Base-by-base conservation (phyloP, 305 asterid species). In the Andrographis paniculata region DNA sequence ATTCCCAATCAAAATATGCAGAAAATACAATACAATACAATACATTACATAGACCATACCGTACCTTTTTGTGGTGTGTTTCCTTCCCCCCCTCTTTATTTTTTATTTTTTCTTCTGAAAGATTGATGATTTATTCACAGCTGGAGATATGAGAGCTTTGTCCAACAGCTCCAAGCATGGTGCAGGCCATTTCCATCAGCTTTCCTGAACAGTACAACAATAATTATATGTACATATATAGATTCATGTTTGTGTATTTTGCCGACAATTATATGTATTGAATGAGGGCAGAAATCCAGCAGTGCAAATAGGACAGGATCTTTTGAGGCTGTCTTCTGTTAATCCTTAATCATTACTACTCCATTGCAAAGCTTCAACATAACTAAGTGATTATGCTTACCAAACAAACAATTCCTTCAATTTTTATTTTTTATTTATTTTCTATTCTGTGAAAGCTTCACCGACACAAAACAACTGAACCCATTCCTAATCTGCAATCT, bases 171-270 rank as follows among this genome's bases (percentile, higher is more conserved):
- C 87, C 91, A 71, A 87, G 67, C 71, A 81, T 52, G 21, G 58
- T 63, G 63, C 95, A 87, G 31, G 93, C 74, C 65, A 81, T 51
- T 64, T 87, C 95, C 85, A 87, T 18, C 72, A 87, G 64, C 64
- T 62, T 87, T 71, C 97, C 95, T 87, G 95, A 50, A 36, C 31
- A 56, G 12, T 20, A 21, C 41, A 45, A 41, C 23, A 44, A 28
- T 35, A 51, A 5, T 13, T 13, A 37, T 37, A 17, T 2, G 42
- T 33, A n/a, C 33, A 27, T n/a, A n/a, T n/a, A 31, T 8, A 31
- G 11, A 31, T 11, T 11, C 12, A 31, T 31, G 13, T n/a, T 31
- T 11, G 14, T 5, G 37, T 31, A n/a, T 31, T 31, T 14, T 37
- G 42, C 42, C 42, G 42, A 37, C 42, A 37, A 7, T 5, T n/a